Evolutionary conservation across 2,329 filamentous ascomycete species (phyloP).

Genomic region (Dactylonectria estremocensis): DNA sequence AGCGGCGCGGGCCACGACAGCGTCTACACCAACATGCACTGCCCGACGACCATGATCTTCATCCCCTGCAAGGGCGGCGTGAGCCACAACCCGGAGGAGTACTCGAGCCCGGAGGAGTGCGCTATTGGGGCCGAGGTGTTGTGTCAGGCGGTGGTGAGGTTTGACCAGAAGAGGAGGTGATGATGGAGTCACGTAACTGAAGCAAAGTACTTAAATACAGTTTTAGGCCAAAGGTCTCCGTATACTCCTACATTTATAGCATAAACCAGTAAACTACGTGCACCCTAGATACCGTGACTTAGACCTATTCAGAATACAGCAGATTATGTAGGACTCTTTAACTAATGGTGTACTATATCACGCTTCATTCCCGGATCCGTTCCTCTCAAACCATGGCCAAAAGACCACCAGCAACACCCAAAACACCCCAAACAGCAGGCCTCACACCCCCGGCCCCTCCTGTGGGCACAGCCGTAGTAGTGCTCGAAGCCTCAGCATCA

Average conservation of each 20-base stretch:
- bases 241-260: too few species aligned
- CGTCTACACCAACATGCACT: constrained; percentile 52
- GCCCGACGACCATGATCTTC: constrained; percentile 58
- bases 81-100: constrained; percentile 57
- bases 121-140: constrained; percentile 43
- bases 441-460: constrained; percentile 4
- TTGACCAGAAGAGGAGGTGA: constrained; percentile 40
- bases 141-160: constrained; percentile 44
- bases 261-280: too few species aligned
- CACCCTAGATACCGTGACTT: too few species aligned
- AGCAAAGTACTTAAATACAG: background rate
- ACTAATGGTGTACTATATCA: too few species aligned
- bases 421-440: constrained; percentile 6
- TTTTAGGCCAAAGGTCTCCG: too few species aligned
- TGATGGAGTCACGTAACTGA: background rate
- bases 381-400: constrained; percentile 5
- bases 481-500: constrained; percentile 2
- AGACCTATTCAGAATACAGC: too few species aligned
- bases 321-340: too few species aligned
- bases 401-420: background rate
- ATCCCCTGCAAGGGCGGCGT: constrained; percentile 55
- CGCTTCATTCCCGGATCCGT: background rate
- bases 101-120: constrained; percentile 55
- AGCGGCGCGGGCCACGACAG: constrained; percentile 59
- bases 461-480: constrained; percentile 4